Evolutionary conservation across 176 grass and related monocot genomes (phyloP), one percentile per base, ranked within the genome.

Genomic region (Neostapfia colusana): DNA sequence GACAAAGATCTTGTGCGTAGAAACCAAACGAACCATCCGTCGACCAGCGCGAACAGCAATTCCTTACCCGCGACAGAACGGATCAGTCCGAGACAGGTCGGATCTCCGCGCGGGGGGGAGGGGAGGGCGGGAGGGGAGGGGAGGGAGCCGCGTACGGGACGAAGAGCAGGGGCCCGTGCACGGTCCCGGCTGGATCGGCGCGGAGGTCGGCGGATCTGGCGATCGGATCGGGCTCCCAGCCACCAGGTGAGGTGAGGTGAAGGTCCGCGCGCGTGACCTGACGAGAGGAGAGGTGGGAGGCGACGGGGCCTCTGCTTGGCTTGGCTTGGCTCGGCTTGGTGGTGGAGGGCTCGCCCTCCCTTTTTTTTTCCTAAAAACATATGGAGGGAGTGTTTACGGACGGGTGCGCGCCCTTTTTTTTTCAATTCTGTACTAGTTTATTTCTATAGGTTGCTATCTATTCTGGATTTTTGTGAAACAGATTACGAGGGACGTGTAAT

Each of bases 131-230:
- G n/a, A n/a, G n/a, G n/a, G n/a, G n/a, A n/a, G n/a, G n/a, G n/a
- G n/a, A n/a, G n/a, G n/a, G n/a, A n/a, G n/a, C 38, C 6, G 73
- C 8, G 55, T 62, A 14, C 6, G 42, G 21, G 34, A 23, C 42
- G 7, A 50, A 31, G 74, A 23, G 4, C 28, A 36, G 74, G 60
- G 37, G 43, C 60, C 27, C n/a, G 74, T 50, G 74, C 59, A 34
- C 7, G 74, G 42, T n/a, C n/a, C 14, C 74, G 60, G 17, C 60
- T 21, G 59, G 60, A 65, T 77, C 74, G 60, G 74, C 74, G 44
- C 43, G 62, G 43, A 77, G 74, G 74, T 27, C 74, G 74, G 74
- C 74, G 74, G 74, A 77, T 77, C 74, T 64, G 43, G 74, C 59
- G 74, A 77, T 77, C 59, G 59, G 74, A 77, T 43, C 73, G 55